These are phyloP conservation scores for Rhizopogon vesiculosus DNA, from an alignment of 768 basidiomycete species.

Conservation along the genomic window DNA sequence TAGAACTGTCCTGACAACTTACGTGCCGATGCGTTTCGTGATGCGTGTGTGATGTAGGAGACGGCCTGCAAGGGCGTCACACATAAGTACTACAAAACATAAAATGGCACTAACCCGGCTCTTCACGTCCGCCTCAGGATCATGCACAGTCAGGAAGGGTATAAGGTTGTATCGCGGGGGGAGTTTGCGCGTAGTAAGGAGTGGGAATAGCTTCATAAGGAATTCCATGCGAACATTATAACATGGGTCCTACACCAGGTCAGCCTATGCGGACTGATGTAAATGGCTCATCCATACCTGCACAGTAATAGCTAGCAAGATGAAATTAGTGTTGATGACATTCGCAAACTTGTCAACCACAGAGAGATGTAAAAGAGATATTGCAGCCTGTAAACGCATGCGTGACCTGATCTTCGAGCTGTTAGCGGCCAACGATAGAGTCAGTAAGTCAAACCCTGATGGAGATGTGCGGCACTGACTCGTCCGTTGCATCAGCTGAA, in stretches of 20 bases:
- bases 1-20: not conserved
- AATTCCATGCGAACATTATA: conserved; percentile 82
- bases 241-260: conserved; percentile 65
- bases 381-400: conserved; percentile 77
- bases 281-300: conserved; percentile 53
- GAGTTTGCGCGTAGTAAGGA: conserved; percentile 63
- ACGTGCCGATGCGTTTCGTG: conserved; percentile 45
- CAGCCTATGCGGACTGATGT: not conserved
- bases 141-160: conserved; percentile 85
- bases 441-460: conserved; percentile 6
- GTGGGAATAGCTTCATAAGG: conserved; percentile 64
- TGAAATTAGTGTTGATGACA: conserved; percentile 56
- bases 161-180: conserved; percentile 74
- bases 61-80: conserved; percentile 39
- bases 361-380: conserved; percentile 75
- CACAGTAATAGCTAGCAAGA: conserved; percentile 63
- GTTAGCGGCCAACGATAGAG: not conserved
- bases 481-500: conserved; percentile 45
- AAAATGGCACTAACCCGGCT: conserved; percentile 41
- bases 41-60: conserved; percentile 48
- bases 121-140: conserved; percentile 83
- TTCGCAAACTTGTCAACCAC: conserved; percentile 53
- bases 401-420: conserved; percentile 67
- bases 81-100: not conserved
- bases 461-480: conserved; percentile 30